Percentiles rank a stretch among this genome's conserved stretches.
These are phyloP conservation scores for Colletotrichum sp. DNA, from an alignment of 2,329 filamentous ascomycete genomes.

Conservation along the genomic window DNA sequence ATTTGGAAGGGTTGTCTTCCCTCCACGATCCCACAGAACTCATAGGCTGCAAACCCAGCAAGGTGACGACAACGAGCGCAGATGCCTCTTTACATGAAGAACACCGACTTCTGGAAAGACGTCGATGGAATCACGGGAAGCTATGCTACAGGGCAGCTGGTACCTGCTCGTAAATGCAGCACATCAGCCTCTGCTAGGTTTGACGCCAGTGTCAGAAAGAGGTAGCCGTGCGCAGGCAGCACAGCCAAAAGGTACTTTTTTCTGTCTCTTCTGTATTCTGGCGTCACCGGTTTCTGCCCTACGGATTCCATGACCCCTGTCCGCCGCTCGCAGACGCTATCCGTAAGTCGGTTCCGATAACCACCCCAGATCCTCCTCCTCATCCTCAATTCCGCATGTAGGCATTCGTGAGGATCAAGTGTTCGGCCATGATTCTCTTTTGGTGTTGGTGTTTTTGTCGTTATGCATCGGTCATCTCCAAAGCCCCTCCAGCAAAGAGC, in stretches of 20 bases:
- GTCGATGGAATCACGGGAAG: not conserved
- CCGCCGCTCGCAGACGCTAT: not conserved
- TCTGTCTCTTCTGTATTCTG: not conserved
- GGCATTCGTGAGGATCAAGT: not conserved
- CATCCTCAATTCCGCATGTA: not conserved
- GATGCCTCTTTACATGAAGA: not conserved
- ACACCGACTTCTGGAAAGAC: not conserved
- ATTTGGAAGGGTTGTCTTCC: not conserved
- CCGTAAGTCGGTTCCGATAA: not conserved
- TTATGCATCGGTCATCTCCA: constrained; percentile 9
- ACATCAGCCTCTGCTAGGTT: not conserved
- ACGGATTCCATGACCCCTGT: not conserved
- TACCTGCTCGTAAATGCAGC: not conserved
- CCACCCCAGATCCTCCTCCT: not conserved
- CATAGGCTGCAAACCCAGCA: not conserved
- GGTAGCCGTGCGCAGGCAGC: constrained; percentile 16
- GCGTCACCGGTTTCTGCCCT: constrained; percentile 2
- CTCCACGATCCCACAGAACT: not conserved
- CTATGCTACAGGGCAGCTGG: not conserved
- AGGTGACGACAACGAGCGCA: not conserved
- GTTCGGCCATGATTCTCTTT: not conserved
- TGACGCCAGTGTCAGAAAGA: constrained; percentile 16
- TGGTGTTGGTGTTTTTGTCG: not conserved
- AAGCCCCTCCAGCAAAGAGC: not conserved
- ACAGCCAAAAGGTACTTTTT: not conserved